A percentile compares a stretch with the other conserved stretches of the same genome.
Evolutionary conservation across 2,329 filamentous ascomycete species (phyloP).

Genomic region (Bimuria novae-zelandiae): DNA sequence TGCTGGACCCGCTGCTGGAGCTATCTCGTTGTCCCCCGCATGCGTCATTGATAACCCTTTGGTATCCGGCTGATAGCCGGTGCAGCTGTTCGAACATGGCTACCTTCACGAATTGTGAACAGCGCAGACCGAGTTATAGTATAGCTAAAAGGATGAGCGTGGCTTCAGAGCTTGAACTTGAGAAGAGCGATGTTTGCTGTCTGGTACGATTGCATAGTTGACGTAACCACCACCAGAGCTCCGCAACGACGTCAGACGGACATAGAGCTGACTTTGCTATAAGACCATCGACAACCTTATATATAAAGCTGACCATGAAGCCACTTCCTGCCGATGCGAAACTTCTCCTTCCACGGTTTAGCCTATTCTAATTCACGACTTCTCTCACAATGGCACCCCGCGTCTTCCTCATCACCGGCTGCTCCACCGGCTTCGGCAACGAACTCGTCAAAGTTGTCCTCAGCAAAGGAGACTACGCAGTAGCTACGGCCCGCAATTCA

Average conservation of each 20-base stretch:
- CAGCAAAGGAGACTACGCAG: slow-evolving; percentile 50
- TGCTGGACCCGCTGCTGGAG: too few species aligned
- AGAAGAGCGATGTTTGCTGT: too few species aligned
- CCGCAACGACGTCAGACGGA: slow-evolving; percentile 4
- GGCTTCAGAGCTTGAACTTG: too few species aligned
- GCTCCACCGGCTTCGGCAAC: slow-evolving; percentile 53
- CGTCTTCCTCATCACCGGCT: slow-evolving; percentile 55
- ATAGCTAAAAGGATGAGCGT: too few species aligned
- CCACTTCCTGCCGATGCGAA: not conserved
- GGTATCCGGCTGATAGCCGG: too few species aligned
- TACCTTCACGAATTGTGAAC: too few species aligned
- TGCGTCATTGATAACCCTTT: too few species aligned
- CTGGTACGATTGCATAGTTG: too few species aligned
- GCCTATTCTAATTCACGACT: not conserved
- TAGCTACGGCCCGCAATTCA: slow-evolving; percentile 53
- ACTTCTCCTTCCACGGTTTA: not conserved
- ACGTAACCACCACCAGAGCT: slow-evolving; percentile 1
- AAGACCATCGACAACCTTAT: not conserved
- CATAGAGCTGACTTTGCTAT: slow-evolving; percentile 5
- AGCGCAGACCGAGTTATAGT: too few species aligned
- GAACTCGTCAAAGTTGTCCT: slow-evolving; percentile 51
- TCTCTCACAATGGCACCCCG: slow-evolving; percentile 45
- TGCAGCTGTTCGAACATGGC: too few species aligned
- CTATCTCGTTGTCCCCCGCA: too few species aligned
- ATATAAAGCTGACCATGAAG: not conserved